A percentile compares a stretch with the other conserved stretches of the same genome.
Evolutionary conservation across 176 grass and related monocot genomes (phyloP).

Genomic region (Carex scoparia): DNA sequence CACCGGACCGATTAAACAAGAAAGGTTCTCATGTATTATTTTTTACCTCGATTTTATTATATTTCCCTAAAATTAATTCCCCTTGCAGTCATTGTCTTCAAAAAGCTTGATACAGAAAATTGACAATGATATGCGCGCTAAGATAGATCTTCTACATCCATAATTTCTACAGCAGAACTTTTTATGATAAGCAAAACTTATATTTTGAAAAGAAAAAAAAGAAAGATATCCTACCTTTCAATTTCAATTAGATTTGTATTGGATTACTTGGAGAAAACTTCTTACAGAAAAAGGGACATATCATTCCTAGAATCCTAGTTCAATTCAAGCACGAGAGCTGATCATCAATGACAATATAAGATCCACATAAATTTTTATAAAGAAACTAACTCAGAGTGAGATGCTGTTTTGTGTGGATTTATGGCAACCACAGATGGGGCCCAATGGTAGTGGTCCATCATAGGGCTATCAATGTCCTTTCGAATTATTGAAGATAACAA

Average conservation of each 20-base stretch:
- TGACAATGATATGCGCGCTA: not conserved
- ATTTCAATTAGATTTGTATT: not conserved
- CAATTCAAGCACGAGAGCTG: too few relatives aligned
- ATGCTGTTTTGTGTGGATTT: not conserved
- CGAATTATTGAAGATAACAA: not conserved
- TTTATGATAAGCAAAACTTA: not conserved
- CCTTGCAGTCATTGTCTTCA: not conserved
- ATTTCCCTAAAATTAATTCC: not conserved
- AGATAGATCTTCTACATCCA: not conserved
- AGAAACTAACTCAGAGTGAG: not conserved
- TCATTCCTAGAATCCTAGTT: not conserved
- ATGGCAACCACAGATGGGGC: not conserved
- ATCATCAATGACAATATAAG: not conserved
- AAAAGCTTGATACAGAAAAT: conserved; percentile 12
- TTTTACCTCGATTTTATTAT: not conserved
- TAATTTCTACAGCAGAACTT: not conserved
- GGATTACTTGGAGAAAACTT: not conserved
- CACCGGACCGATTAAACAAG: not conserved
- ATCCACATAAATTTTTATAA: not conserved
- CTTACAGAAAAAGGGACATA: not conserved
- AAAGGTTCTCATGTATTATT: not conserved
- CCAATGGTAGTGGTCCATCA: not conserved
- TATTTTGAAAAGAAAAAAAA: not conserved
- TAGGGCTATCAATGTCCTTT: not conserved
- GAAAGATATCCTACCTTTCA: not conserved